Percentiles rank a stretch among this genome's conserved stretches.
phyloP scores from a whole-genome alignment of 257 asterid species.

The Hygrophila difformis region DNA sequence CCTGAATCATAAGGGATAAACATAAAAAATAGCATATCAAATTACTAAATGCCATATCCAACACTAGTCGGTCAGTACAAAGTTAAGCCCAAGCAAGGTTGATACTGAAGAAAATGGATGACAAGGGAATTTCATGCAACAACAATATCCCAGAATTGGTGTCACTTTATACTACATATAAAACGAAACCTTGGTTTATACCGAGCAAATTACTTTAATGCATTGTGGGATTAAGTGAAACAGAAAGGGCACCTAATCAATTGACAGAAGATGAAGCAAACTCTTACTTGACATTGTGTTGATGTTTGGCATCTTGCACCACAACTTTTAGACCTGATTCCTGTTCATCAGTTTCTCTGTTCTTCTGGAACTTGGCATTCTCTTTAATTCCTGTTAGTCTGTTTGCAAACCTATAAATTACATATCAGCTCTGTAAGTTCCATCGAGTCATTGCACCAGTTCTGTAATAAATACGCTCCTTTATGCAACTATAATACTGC shows the following conservation, averaged over 20 bases:
- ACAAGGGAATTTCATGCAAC: too few species aligned
- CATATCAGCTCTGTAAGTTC: too few species aligned
- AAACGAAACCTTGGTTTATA: too few species aligned
- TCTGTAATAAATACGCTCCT: too few species aligned
- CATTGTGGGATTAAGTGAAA: background rate
- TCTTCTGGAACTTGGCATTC: slow-evolving; percentile 62
- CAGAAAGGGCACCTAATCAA: background rate
- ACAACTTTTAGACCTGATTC: slow-evolving; percentile 66
- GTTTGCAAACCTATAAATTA: slow-evolving; percentile 61
- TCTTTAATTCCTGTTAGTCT: slow-evolving; percentile 79
- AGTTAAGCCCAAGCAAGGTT: background rate
- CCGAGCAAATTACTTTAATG: background rate
- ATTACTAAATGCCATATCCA: background rate
- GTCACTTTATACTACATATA: too few species aligned
- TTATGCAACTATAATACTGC: background rate
- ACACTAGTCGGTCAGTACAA: background rate
- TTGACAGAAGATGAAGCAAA: background rate
- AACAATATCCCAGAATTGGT: too few species aligned
- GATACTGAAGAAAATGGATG: too few species aligned
- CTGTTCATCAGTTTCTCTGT: slow-evolving; percentile 24
- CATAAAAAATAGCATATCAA: background rate
- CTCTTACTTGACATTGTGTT: slow-evolving; percentile 56
- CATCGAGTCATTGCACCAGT: too few species aligned
- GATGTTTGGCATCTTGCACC: slow-evolving; percentile 56
- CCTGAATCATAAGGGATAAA: slow-evolving; percentile 29